phyloP scores from a whole-genome alignment of 2,329 filamentous ascomycete species.

The Sclerotiophoma versabilis region DNA sequence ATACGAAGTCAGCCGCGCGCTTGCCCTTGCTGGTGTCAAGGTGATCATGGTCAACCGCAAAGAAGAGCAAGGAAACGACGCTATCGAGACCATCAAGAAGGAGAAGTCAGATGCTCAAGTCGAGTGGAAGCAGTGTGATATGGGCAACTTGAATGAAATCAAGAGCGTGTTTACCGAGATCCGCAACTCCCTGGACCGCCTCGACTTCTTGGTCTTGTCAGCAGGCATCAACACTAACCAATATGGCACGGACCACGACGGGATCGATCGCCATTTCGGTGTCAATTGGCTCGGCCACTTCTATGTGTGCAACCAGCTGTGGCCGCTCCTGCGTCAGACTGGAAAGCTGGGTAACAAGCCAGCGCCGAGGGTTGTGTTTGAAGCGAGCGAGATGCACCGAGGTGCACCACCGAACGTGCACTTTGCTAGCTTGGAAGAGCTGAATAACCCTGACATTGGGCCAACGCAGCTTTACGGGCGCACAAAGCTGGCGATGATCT shows the following conservation, averaged over 20 bases:
- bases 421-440: constrained; percentile 53
- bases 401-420: constrained; percentile 47
- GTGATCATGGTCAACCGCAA: constrained; percentile 43
- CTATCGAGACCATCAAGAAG: constrained; percentile 46
- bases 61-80: constrained; percentile 51
- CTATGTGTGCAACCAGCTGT: constrained; percentile 54
- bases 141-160: constrained; percentile 50
- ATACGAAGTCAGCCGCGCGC: constrained; percentile 23
- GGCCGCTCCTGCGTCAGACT: constrained; percentile 54
- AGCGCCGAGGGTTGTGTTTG: constrained; percentile 52
- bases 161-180: constrained; percentile 50
- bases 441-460: constrained; percentile 50
- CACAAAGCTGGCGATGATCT: constrained; percentile 54
- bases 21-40: constrained; percentile 23
- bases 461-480: constrained; percentile 51
- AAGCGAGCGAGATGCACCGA: constrained; percentile 53
- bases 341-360: constrained; percentile 45
- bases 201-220: constrained; percentile 54
- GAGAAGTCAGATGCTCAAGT: constrained; percentile 40
- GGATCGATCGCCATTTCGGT: constrained; percentile 52
- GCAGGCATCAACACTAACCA: constrained; percentile 56
- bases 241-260: constrained; percentile 48
- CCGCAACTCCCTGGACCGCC: constrained; percentile 45
- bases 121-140: constrained; percentile 54
- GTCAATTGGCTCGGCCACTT: constrained; percentile 57